Conservation (phyloP, 768 basidiomycete genomes). For the Suillus paluster region DNA sequence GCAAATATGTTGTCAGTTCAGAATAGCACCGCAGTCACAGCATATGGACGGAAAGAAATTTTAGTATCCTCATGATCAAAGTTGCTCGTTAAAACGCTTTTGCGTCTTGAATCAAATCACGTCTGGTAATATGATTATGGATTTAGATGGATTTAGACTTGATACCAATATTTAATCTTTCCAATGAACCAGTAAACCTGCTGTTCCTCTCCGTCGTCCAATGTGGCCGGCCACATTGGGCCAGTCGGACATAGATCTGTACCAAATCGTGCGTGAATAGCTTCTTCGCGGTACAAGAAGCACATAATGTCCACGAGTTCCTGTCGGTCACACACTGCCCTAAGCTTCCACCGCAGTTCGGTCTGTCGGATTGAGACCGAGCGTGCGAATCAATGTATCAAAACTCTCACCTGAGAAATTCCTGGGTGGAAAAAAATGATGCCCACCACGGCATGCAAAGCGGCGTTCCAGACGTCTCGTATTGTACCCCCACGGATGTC, state of each 20-base stretch:
- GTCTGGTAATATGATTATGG: neutral
- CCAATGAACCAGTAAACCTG: constrained; percentile 61
- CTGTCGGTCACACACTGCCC: constrained; percentile 74
- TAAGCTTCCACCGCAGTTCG: constrained; percentile 73
- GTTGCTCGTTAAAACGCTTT: too few species aligned
- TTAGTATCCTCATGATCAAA: too few species aligned
- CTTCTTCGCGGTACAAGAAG: constrained; percentile 57
- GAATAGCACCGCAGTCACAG: too few species aligned
- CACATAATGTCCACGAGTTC: constrained; percentile 69
- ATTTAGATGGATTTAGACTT: constrained; percentile 46
- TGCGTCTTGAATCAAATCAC: neutral
- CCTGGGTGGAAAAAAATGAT: constrained; percentile 73
- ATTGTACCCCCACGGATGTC: constrained; percentile 69
- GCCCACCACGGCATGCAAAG: constrained; percentile 67
- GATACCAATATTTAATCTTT: constrained; percentile 67
- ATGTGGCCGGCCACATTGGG: constrained; percentile 36
- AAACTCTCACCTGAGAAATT: constrained; percentile 62
- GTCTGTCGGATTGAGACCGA: constrained; percentile 42
- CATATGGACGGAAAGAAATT: too few species aligned
- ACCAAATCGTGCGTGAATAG: constrained; percentile 41
- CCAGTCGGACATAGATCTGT: constrained; percentile 13
- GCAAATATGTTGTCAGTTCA: too few species aligned
- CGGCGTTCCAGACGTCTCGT: constrained; percentile 72
- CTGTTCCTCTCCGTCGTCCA: constrained; percentile 58
- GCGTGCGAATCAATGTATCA: constrained; percentile 11